A percentile compares a stretch with the other conserved stretches of the same genome.
Conservation (phyloP, 2,329 filamentous ascomycete genomes). For the Aspergillus sp. region DNA sequence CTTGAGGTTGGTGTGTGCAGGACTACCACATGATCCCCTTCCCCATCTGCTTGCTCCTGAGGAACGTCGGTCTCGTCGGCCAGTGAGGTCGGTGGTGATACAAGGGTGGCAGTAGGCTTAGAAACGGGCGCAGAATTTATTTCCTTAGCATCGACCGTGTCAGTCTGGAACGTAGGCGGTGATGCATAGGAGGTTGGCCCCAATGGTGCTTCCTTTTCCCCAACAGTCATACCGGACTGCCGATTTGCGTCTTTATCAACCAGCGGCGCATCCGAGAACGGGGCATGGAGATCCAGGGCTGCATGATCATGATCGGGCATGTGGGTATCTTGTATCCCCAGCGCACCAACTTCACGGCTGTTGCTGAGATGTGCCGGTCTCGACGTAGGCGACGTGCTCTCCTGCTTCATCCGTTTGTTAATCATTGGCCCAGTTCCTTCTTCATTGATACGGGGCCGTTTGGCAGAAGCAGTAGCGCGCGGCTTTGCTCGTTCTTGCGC, state of each 20-base stretch:
- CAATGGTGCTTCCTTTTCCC: constrained; percentile 23
- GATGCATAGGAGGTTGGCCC: constrained; percentile 39
- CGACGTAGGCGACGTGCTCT: constrained; percentile 32
- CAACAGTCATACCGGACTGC: constrained; percentile 17
- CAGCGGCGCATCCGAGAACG: constrained; percentile 1
- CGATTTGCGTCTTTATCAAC: constrained; percentile 14
- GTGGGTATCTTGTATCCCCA: constrained; percentile 18
- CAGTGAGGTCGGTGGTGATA: constrained; percentile 49
- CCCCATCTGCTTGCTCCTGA: constrained; percentile 35
- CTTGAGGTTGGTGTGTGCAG: constrained; percentile 43
- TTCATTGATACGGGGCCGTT: constrained; percentile 53
- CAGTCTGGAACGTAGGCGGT: constrained; percentile 39
- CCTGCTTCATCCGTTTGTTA: constrained; percentile 40
- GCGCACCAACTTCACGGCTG: constrained; percentile 19
- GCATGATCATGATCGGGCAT: constrained; percentile 18
- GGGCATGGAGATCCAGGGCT: constrained; percentile 10
- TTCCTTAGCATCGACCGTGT: constrained; percentile 35
- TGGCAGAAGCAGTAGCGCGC: constrained; percentile 57
- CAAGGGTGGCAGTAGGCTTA: constrained; percentile 41
- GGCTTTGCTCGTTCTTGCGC: constrained; percentile 63
- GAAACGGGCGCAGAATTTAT: constrained; percentile 29
- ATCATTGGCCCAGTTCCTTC: constrained; percentile 31
- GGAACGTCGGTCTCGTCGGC: constrained; percentile 43
- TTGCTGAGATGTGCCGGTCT: constrained; percentile 25
- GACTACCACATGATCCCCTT: constrained; percentile 30